Percentiles rank a stretch among this genome's conserved stretches.
These are phyloP conservation scores for Colletotrichum higginsianum DNA, from an alignment of 2,329 filamentous ascomycete species.

Conservation along the genomic window DNA sequence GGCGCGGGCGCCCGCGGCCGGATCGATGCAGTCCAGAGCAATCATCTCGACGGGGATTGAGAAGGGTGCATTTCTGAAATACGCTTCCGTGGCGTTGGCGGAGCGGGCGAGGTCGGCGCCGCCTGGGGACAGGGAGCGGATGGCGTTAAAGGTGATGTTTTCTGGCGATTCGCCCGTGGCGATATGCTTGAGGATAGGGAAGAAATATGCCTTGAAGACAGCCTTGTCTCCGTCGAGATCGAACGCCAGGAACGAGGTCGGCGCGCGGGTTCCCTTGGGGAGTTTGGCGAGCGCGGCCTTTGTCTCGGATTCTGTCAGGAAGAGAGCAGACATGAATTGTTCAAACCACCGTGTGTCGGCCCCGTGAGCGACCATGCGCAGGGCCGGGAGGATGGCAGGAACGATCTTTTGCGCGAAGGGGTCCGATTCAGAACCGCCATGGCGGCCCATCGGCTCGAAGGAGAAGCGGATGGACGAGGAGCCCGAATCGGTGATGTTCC, in stretches of 20 bases:
- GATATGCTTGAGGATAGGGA: constrained; percentile 47
- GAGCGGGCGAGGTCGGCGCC: constrained; percentile 42
- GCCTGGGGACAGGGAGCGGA: constrained; percentile 44
- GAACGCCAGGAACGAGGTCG: constrained; percentile 47
- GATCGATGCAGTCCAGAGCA: constrained; percentile 48
- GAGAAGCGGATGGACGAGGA: constrained; percentile 40
- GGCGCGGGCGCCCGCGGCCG: constrained; percentile 46
- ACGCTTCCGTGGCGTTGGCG: constrained; percentile 44
- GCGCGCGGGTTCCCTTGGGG: constrained; percentile 43
- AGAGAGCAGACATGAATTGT: constrained; percentile 44
- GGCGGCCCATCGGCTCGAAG: constrained; percentile 42
- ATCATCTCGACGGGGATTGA: constrained; percentile 47
- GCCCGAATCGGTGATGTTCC: constrained; percentile 42
- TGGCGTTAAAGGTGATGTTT: constrained; percentile 44
- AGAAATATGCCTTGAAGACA: constrained; percentile 47
- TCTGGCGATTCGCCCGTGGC: constrained; percentile 45
- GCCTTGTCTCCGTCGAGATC: constrained; percentile 45
- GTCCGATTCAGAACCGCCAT: constrained; percentile 31
- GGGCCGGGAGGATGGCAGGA: constrained; percentile 35
- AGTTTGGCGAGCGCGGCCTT: constrained; percentile 35
- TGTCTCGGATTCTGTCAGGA: constrained; percentile 43
- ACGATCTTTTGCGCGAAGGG: constrained; percentile 42
- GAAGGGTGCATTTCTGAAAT: constrained; percentile 43
- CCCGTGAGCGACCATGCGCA: constrained; percentile 26
- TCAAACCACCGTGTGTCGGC: constrained; percentile 45